Conservation (phyloP, 2,329 filamentous ascomycete genomes). For the Xylaria sp. region DNA sequence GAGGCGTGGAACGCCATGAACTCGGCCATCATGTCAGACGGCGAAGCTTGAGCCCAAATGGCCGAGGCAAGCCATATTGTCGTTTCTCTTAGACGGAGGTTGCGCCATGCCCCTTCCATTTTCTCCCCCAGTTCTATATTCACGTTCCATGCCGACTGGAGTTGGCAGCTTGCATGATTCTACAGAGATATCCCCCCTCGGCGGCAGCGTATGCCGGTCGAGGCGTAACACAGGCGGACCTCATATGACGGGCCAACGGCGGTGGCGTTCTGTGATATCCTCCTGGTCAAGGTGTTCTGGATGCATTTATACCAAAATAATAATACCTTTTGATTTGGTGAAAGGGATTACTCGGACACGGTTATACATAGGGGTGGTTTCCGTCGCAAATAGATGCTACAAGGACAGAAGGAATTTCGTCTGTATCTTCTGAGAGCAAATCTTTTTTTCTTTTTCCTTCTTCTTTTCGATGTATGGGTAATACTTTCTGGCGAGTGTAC, state of each 20-base stretch:
- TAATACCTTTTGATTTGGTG: constrained; percentile 22
- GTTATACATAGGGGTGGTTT: constrained; percentile 3
- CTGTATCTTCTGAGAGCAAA: background rate
- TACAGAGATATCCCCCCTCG: constrained; percentile 29
- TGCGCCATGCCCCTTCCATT: background rate
- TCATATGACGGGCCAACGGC: constrained; percentile 12
- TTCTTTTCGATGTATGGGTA: background rate
- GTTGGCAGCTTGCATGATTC: constrained; percentile 31
- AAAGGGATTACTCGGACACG: constrained; percentile 1
- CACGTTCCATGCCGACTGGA: constrained; percentile 11
- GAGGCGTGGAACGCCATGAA: constrained; percentile 45
- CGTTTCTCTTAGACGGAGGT: constrained; percentile 1
- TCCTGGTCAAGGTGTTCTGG: constrained; percentile 28
- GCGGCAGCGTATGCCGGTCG: constrained; percentile 17
- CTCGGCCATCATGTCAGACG: constrained; percentile 43
- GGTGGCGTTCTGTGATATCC: constrained; percentile 22
- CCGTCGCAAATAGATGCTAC: background rate
- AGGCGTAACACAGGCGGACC: constrained; percentile 14
- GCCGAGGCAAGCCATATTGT: background rate
- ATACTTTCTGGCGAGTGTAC: constrained; percentile 16
- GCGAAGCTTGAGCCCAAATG: constrained; percentile 35
- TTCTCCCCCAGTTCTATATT: background rate
- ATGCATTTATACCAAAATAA: constrained; percentile 5
- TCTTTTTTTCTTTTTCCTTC: background rate
- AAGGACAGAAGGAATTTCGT: background rate